These are phyloP conservation scores for Candida alai DNA, from an alignment of 805 yeast species.

Conservation along the genomic window DNA sequence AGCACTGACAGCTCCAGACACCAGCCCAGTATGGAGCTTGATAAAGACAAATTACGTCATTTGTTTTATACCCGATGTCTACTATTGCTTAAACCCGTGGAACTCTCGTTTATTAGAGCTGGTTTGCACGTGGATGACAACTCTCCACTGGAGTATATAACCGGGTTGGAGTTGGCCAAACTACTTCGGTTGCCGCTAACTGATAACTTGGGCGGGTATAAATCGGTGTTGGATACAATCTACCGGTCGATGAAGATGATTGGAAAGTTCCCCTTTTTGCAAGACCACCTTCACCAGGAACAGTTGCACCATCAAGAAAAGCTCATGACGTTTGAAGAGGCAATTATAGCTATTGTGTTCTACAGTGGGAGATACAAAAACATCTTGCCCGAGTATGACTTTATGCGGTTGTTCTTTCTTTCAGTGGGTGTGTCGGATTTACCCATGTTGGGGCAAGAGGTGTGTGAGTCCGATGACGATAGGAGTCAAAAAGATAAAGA, in stretches of 20 bases:
- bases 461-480: not conserved
- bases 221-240: constrained; percentile 20
- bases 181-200: constrained; percentile 18
- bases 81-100: constrained; percentile 16
- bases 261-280: constrained; percentile 49
- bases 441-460: not conserved
- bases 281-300: no score
- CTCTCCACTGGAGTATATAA: constrained; percentile 1
- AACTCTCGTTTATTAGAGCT: constrained; percentile 17
- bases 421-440: constrained; percentile 26
- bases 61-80: constrained; percentile 18
- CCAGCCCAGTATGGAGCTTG: no score
- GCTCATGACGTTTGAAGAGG: constrained; percentile 38
- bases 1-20: no score
- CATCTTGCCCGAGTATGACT: constrained; percentile 36
- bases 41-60: constrained; percentile 12
- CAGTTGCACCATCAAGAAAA: constrained; percentile 24
- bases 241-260: constrained; percentile 40
- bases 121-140: constrained; percentile 12
- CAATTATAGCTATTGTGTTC: constrained; percentile 29
- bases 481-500: constrained; percentile 1
- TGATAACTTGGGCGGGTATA: constrained; percentile 1
- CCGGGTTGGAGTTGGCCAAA: constrained; percentile 16
- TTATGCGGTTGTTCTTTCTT: constrained; percentile 44
- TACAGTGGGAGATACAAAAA: constrained; percentile 40